These are phyloP conservation scores for Phytopythium ostracodes DNA, from an alignment of 352 stramenopile species.

Conservation along the genomic window DNA sequence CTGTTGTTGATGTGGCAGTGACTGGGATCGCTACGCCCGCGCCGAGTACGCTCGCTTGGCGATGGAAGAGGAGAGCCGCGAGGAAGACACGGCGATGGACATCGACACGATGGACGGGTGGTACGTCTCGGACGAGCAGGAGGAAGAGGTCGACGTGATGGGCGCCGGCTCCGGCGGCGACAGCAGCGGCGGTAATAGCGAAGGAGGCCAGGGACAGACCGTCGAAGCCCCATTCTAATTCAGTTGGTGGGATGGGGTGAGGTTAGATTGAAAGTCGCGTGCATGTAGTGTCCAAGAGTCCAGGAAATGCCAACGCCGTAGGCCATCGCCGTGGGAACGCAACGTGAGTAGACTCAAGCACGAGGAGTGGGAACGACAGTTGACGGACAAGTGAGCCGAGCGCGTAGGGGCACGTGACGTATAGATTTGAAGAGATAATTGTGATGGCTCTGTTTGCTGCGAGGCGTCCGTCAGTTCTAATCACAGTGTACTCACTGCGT, in stretches of 20 bases:
- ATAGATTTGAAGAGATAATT: constrained; percentile 4
- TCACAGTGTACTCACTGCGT: not conserved
- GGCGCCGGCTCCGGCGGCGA: constrained; percentile 12
- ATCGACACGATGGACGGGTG: constrained; percentile 89
- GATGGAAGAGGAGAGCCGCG: constrained; percentile 95
- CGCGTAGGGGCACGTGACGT: not conserved
- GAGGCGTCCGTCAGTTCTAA: not conserved
- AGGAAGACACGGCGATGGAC: constrained; percentile 85
- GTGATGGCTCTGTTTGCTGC: not conserved
- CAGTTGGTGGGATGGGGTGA: not conserved
- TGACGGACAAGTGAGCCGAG: not conserved
- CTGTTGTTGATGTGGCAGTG: constrained; percentile 28
- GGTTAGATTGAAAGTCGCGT: not conserved
- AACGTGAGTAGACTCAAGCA: not conserved
- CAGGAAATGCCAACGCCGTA: not conserved
- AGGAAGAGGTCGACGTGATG: constrained; percentile 62
- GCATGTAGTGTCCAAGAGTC: constrained; percentile 3
- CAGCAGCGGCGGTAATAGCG: constrained; percentile 1
- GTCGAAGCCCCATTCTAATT: constrained; percentile 72
- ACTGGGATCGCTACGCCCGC: constrained; percentile 98
- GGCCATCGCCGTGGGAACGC: not conserved
- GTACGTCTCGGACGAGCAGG: constrained; percentile 83
- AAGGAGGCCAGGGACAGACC: constrained; percentile 49
- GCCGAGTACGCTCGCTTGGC: constrained; percentile 96
- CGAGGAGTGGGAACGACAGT: not conserved